Evolutionary conservation across 2,329 filamentous ascomycete species (phyloP).

Genomic region (Cladosporium sp.): DNA sequence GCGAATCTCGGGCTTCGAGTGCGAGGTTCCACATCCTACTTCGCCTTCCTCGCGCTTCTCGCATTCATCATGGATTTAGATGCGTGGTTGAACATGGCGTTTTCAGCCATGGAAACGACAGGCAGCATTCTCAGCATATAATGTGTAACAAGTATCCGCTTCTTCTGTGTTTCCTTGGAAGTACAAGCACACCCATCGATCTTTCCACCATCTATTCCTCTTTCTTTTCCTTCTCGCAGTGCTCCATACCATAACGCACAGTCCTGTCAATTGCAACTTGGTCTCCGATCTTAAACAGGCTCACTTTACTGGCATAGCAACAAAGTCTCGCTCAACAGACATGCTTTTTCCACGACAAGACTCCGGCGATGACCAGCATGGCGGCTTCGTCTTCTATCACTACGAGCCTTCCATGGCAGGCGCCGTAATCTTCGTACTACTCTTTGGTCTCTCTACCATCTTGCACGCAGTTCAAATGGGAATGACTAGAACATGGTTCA

Average conservation of each 20-base stretch:
- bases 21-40: background rate
- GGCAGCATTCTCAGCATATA: slow-evolving; percentile 4
- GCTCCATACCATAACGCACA: too few relatives aligned
- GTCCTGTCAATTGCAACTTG: too few relatives aligned
- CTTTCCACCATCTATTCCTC: background rate
- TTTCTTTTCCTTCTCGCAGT: background rate
- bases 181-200: background rate
- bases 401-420: slow-evolving; percentile 25
- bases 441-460: slow-evolving; percentile 27
- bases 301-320: too few relatives aligned
- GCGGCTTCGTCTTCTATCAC: slow-evolving; percentile 21
- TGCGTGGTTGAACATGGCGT: background rate
- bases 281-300: too few relatives aligned
- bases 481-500: slow-evolving; percentile 44
- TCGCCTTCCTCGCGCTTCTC: background rate
- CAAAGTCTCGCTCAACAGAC: too few relatives aligned
- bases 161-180: background rate
- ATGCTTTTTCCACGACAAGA: slow-evolving; percentile 11
- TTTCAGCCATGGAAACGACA: too few relatives aligned
- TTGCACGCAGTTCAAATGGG: slow-evolving; percentile 38
- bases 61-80: background rate
- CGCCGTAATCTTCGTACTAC: slow-evolving; percentile 28
- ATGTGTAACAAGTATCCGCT: background rate
- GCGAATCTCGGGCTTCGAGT: background rate
- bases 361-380: slow-evolving; percentile 7